Evolutionary conservation across 2,329 filamentous ascomycete species (phyloP).

Genomic region (Colletotrichum siamense): DNA sequence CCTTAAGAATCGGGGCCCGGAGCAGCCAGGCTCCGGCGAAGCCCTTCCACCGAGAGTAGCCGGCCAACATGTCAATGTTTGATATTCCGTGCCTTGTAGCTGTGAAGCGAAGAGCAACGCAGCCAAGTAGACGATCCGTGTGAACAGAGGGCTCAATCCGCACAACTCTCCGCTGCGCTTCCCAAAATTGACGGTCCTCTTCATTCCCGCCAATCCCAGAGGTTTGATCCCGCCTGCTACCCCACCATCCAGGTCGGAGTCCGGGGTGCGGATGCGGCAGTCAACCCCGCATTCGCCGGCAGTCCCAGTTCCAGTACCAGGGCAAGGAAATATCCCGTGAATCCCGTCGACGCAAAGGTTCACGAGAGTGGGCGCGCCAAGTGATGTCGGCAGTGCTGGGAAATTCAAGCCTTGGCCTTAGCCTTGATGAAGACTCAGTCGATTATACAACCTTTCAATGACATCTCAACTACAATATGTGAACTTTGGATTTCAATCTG

Average conservation of each 20-base stretch:
- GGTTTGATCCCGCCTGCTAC: neutral
- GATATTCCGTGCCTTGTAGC: too few relatives aligned
- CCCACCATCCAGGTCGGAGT: neutral
- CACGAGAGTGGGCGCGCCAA: neutral
- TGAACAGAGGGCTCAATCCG: neutral
- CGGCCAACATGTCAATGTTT: too few relatives aligned
- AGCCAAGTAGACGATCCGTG: neutral
- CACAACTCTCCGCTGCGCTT: neutral
- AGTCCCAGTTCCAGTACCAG: neutral
- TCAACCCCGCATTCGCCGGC: constrained; percentile 1
- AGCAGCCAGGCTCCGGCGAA: neutral
- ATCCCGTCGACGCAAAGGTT: neutral
- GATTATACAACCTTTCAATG: neutral
- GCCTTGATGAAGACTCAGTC: neutral
- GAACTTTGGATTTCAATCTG: neutral
- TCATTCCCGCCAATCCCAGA: neutral
- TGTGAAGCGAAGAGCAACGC: neutral
- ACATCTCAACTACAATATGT: accelerated
- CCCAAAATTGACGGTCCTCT: neutral
- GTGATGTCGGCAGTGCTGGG: neutral
- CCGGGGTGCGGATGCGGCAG: neutral
- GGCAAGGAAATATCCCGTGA: neutral
- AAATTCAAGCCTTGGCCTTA: neutral
- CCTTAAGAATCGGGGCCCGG: neutral
- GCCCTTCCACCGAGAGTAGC: neutral